Evolutionary conservation across 495 filamentous ascomycete species (phyloP).

Genomic region (Jackrogersella minutella): DNA sequence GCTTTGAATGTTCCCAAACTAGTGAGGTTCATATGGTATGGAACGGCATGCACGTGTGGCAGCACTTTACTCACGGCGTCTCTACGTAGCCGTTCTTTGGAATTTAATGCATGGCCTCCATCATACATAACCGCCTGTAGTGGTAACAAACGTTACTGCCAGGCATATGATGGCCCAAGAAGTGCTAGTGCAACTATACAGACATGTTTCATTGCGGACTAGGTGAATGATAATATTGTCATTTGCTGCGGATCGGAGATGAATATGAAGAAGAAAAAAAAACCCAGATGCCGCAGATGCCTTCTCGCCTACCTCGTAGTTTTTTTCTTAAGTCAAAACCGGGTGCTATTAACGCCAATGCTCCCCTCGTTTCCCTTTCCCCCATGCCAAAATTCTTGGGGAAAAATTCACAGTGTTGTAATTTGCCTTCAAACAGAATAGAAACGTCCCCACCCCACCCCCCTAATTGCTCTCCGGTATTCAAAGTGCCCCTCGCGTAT

Average conservation of each 20-base stretch:
- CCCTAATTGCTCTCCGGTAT: background rate
- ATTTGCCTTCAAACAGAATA: conserved; percentile 2
- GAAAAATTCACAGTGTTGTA: background rate
- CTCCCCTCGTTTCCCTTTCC: conserved; percentile 8
- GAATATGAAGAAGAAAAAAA: background rate
- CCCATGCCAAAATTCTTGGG: conserved; percentile 18
- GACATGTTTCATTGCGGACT: background rate
- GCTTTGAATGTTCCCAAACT: background rate
- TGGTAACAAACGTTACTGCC: background rate
- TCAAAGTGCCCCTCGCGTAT: background rate
- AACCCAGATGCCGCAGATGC: conserved; percentile 1
- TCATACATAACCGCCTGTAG: background rate
- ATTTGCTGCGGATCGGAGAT: conserved; percentile 9
- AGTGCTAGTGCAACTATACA: background rate
- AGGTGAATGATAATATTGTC: conserved; percentile 4
- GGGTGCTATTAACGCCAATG: conserved; percentile 32
- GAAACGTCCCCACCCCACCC: background rate
- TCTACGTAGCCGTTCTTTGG: background rate
- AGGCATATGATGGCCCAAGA: background rate
- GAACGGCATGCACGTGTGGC: background rate
- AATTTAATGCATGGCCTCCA: background rate
- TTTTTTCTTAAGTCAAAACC: conserved; percentile 6
- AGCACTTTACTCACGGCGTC: background rate
- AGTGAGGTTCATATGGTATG: background rate
- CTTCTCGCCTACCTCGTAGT: background rate